Base-by-base conservation (phyloP, 225 moss, liverwort and hornwort genomes). In the Sphagnum tenellum region DNA sequence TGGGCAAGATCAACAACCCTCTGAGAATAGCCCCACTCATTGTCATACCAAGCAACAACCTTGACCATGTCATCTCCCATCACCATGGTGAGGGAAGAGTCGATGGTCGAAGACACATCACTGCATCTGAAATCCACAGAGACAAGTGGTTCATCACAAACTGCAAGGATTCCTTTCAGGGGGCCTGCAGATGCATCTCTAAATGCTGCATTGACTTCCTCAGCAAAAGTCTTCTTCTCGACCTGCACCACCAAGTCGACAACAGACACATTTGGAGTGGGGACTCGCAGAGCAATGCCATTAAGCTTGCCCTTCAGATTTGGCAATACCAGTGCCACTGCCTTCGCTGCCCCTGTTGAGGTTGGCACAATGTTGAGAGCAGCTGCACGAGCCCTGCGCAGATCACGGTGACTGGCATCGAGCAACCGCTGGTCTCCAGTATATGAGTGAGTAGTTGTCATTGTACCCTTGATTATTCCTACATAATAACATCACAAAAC, bases 11-110 rank as follows among this genome's bases (percentile, higher is more conserved):
- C 83, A 12, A 83, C 83, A 55, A 83, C 83, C 61, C 83, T 79
- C 70, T 83, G 83, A 63, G 78, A 78, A 77, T 83, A 83, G 46
- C 83, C 83, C 83, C 83, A 83, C 63, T 83, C 83, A 66, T 83
- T 83, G 71, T 83, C 83, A 64, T 83, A 83, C 83, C 83, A 83
- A 6, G 83, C 83, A 9, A 83, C 83, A 6, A 83, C 83, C 64
- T 79, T 83, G 50, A 83, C 74, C 83, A 83, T 83, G 70, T 83
- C 83, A 29, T 79, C 83, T 45, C 83, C 83, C 83, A 83, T 83
- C 66, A 83, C 83, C 83, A 83, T 83, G 48, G 83, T 83, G 48
- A 83, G 66, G 14, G 79, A 79, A 0, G 83, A 83, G 60, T 83
- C 83, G 3, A 83, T 73, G 3, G 83, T 83, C 45, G 79, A 83